A percentile compares a stretch with the other conserved stretches of the same genome.
phyloP scores from a whole-genome alignment of 2,329 filamentous ascomycete species.

The Penicillium aurantiogriseum region DNA sequence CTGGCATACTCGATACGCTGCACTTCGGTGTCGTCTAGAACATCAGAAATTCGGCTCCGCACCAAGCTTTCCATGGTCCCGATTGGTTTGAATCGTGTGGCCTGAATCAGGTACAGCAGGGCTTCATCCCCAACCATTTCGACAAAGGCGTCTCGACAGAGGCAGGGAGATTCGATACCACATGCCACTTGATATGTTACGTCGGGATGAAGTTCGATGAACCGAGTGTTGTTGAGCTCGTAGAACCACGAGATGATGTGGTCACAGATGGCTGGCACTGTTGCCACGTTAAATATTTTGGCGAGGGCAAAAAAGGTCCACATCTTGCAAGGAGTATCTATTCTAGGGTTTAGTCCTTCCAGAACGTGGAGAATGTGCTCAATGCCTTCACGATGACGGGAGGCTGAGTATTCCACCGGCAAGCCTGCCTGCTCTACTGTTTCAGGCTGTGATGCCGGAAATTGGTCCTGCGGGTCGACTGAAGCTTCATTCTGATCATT shows the following conservation, averaged over 20 bases:
- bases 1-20: slow-evolving; percentile 61
- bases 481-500: neutral
- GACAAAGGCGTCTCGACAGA: slow-evolving; percentile 52
- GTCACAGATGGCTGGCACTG: slow-evolving; percentile 40
- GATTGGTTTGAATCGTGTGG: slow-evolving; percentile 7
- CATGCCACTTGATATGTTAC: slow-evolving; percentile 58
- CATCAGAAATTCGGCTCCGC: slow-evolving; percentile 48
- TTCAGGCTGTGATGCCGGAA: neutral
- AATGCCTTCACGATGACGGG: slow-evolving; percentile 63
- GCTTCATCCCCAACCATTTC: slow-evolving; percentile 65
- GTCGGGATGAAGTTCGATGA: slow-evolving; percentile 65
- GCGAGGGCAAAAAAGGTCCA: slow-evolving; percentile 66
- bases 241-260: slow-evolving; percentile 60
- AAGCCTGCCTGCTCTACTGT: slow-evolving; percentile 9
- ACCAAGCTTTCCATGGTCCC: slow-evolving; percentile 34
- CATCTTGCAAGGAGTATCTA: slow-evolving; percentile 65
- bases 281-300: slow-evolving; percentile 53
- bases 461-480: neutral
- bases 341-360: slow-evolving; percentile 52
- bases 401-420: slow-evolving; percentile 59
- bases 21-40: slow-evolving; percentile 54
- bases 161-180: slow-evolving; percentile 33
- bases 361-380: slow-evolving; percentile 61
- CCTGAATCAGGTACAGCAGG: slow-evolving; percentile 40
- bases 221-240: slow-evolving; percentile 52